Base-by-base conservation (phyloP, 768 basidiomycete genomes). In the Hydnum rufescens region DNA sequence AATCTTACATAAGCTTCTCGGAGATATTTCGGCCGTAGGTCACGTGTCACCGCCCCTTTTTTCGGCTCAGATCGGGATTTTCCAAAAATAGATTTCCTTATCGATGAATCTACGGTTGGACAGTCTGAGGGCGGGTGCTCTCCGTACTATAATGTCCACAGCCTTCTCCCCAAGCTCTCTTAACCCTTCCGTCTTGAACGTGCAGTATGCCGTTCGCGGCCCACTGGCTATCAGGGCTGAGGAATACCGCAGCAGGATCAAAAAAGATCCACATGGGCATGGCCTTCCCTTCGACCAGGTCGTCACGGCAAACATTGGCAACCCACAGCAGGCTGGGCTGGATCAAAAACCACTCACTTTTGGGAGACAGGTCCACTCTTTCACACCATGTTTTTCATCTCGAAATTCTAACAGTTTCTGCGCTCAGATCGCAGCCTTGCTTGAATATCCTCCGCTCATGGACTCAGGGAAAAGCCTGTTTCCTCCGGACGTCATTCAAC, bases 221-320 rank as follows among this genome's bases (percentile, higher is more conserved):
- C 92, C 93, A 67, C 78, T 97, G 57, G 89, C 93, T 3, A 85
- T 96, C 69, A 86, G 83, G 64, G 88, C 93, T 0, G 90, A 96
- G 65, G 69, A 76, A 51, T 78, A 84, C 58, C 74, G 82, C 52
- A 79, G 80, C 49, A 66, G 71, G 59, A 75, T 97, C 61, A 74
- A 77, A 65, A 65, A 54, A 28, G 46, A 71, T 53, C 67, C 68
- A 23, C 62, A 69, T 2, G 59, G 57, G 53, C 67, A 74, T 57
- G 70, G 68, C 19, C 72, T 96, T 16, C 88, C 89, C 16, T 99
- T 97, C 66, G 74, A 78, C 63, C 75, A 77, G 59, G 73, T 97
- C 65, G 93, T 95, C 64, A 82, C 78, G 28, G 87, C 88, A 56
- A 99, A 97, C 68, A 99, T 99, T 55, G 93, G 93, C 5, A 97